Evolutionary conservation across 768 basidiomycete genomes (phyloP), one percentile per base, ranked within the genome.

Genomic region (Tephrocybe sp.): DNA sequence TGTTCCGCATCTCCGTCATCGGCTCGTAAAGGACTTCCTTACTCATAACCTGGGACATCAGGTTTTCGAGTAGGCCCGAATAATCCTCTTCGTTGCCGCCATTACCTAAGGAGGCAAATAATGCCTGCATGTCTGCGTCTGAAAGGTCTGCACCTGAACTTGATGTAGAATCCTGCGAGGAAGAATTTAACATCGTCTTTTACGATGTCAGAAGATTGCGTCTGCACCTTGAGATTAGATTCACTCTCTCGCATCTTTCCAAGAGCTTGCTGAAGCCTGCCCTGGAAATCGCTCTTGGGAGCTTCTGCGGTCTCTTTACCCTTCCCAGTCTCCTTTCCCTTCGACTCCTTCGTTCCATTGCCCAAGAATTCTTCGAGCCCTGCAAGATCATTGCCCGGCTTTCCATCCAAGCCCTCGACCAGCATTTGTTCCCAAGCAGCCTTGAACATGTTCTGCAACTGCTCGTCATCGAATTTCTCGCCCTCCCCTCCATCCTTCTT

Each of bases 1-100:
- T 85, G 13, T 84, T 80, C 13, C 75, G 68, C 18, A 95, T 67
- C 61, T 95, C 92, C 57, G 88, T 89, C 49, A 94, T 62, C 0
- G 93, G 92, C 38, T 92, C 90, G 56, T 93, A 86, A n/a, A 94
- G 68, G 2, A 92, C 72, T 0, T 91, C 88, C 60, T 90, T 88
- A 69, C 77, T 80, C 83, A 91, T 84, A 21, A 92, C 72, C 64
- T 86, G 80, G 18, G 76, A 69, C 88, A 92, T 90, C 80, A 94
- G 87, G 21, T 64, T 77, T 63, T 94, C 90, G 8, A 95, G 73
- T 52, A 92, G 69, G 1, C 74, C 79, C 36, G 85, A 78, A 11
- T 93, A 61, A 21, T 83, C 79, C 0, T 74, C 73, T 1, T 81
- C 79, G 22, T 68, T 63, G 21, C 72, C 67, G 11, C 64, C 65